phyloP scores from a whole-genome alignment of 257 asterid genomes.

The Solanum lycopersicoides region DNA sequence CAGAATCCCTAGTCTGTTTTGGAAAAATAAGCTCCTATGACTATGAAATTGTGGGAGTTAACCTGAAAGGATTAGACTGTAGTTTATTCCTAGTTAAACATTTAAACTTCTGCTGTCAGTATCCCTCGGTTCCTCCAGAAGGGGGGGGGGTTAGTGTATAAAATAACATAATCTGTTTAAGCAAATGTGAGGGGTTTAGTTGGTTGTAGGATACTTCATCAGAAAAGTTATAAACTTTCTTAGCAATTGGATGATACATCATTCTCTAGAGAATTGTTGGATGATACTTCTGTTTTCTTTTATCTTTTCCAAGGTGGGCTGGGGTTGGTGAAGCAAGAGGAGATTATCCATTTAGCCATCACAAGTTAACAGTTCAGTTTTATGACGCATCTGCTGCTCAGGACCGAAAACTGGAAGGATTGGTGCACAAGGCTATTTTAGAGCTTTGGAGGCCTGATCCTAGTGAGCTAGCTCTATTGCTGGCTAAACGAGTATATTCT shows the following conservation, averaged over 20 bases:
- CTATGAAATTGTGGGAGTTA: neutral
- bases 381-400: conserved; percentile 84
- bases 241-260: neutral
- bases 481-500: conserved; percentile 60
- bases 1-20: neutral
- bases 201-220: neutral
- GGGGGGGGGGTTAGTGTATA: neutral
- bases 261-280: neutral
- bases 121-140: neutral
- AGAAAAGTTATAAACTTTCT: neutral
- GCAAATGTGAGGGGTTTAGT: neutral
- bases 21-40: neutral
- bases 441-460: conserved; percentile 96
- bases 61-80: neutral
- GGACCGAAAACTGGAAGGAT: conserved; percentile 82
- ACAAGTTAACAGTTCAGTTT: conserved; percentile 87
- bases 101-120: neutral
- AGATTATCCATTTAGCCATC: conserved; percentile 93
- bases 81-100: neutral
- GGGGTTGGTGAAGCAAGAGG: conserved; percentile 78
- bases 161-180: neutral
- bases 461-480: conserved; percentile 55
- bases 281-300: neutral
- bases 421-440: conserved; percentile 82
- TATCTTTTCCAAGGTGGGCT: conserved; percentile 52